Base-by-base conservation (phyloP, 2,329 filamentous ascomycete genomes). In the Ceratocystis cubensis region DNA sequence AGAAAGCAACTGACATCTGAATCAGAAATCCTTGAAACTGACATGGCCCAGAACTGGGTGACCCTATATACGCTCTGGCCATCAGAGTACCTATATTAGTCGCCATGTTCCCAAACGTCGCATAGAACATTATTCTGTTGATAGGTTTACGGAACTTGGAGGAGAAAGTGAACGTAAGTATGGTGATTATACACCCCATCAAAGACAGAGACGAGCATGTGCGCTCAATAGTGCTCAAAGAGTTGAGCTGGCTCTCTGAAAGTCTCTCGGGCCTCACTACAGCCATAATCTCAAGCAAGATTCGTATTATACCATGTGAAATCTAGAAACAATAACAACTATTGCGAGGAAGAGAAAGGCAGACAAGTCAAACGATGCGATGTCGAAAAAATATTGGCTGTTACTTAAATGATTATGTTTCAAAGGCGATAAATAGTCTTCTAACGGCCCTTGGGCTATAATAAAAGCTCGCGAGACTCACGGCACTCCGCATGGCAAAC, bases 91-190 rank as follows among this genome's bases (percentile, higher is more conserved):
- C 89, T 20, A 90, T 81, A 73, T 91, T 93, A 69, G 84, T 84
- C 75, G 91, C 79, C 71, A 93, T 80, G 72, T 96, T 95, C 7
- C 89, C 90, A 72, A 89, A 88, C 0, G 88, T 88, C 5, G 90
- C 89, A 73, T 88, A 94, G 74, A 95, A 93, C 8, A 93, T 86
- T 0, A 95, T 80, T 20, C 90, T 82, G 72, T 94, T 94, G 76
- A 94, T 91, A n/a, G 89, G 88, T 72, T 91, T 93, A 72, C 88
- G 88, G 73, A 94, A 94, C 4, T 81, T 80, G 17, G 79, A 81
- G 41, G 86, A 89, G n/a, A 75, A 74, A 37, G 82, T 76, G 72
- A 92, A 94, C 2, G 88, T 91, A 66, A 78, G 71, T 65, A 93
- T 84, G 72, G 91, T 88, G 73, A 92, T 84, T 41, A 86, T 71